These are phyloP conservation scores for Blastomyces gilchristii DNA, from an alignment of 2,329 filamentous ascomycete species.

Conservation along the genomic window DNA sequence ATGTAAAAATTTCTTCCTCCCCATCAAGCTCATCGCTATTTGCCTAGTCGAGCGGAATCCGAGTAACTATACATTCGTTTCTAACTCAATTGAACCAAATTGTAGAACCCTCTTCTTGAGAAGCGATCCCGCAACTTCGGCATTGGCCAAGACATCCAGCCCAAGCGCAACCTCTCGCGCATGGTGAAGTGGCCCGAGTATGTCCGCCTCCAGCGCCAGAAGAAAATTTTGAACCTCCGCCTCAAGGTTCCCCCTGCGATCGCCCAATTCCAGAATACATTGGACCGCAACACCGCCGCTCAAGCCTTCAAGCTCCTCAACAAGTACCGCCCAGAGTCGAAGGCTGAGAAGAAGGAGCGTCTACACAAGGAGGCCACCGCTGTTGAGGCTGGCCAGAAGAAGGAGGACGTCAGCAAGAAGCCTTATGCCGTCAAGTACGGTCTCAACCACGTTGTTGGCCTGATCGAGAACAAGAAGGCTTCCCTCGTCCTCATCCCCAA, in stretches of 20 bases:
- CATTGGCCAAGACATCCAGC: conserved; percentile 98
- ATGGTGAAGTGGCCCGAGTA: conserved; percentile 99
- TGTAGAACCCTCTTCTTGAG: conserved; percentile 97
- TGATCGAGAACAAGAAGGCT: conserved; percentile 99
- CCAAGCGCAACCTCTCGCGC: conserved; percentile 84
- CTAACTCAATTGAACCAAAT: conserved; percentile 12
- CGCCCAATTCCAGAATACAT: conserved; percentile 93
- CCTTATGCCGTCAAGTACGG: conserved; percentile 99
- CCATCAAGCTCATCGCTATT: not conserved
- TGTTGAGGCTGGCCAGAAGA: conserved; percentile 98
- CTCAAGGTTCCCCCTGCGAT: conserved; percentile 97
- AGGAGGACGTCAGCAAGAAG: conserved; percentile 99
- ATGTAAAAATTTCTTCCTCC: conserved; percentile 34
- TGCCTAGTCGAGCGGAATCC: conserved; percentile 2
- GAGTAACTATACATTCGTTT: conserved; percentile 14
- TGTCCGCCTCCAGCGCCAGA: conserved; percentile 90
- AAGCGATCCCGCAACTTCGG: conserved; percentile 95
- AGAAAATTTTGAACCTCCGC: conserved; percentile 95
- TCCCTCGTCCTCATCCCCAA: conserved; percentile 96
- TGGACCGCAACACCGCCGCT: conserved; percentile 92
- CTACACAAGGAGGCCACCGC: conserved; percentile 96
- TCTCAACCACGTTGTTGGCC: conserved; percentile 96
- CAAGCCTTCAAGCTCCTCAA: conserved; percentile 98
- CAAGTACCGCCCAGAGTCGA: conserved; percentile 99
- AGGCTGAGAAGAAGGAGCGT: conserved; percentile 99